Evolutionary conservation across 2,329 filamentous ascomycete genomes (phyloP).

Genomic region (Emmonsia crescens): DNA sequence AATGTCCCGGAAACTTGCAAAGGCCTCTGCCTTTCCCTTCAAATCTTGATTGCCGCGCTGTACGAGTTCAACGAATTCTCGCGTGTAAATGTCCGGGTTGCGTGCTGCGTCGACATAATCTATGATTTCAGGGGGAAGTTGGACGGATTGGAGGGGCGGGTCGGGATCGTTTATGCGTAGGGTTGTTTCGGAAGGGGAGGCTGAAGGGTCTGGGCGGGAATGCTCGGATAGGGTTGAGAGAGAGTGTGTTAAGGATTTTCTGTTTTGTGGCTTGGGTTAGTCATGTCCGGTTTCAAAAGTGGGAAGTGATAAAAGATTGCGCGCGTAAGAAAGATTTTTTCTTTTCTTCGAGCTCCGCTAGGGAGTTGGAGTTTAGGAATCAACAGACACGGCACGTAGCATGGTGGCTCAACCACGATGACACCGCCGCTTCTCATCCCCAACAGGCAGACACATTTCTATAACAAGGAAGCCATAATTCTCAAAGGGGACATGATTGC

Average conservation of each 20-base stretch:
- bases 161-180: slow-evolving; percentile 16
- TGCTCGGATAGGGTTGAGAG: slow-evolving; percentile 41
- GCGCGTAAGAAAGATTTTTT: not conserved
- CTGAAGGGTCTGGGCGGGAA: slow-evolving; percentile 22
- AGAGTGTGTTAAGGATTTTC: slow-evolving; percentile 37
- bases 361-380: not conserved
- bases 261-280: slow-evolving; percentile 6
- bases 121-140: slow-evolving; percentile 51
- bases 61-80: slow-evolving; percentile 54
- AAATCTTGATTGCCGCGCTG: slow-evolving; percentile 53
- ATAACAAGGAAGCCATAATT: not conserved
- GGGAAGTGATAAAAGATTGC: not conserved
- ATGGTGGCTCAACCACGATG: not conserved
- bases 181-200: slow-evolving; percentile 3
- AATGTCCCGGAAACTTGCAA: slow-evolving; percentile 47
- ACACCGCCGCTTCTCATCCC: not conserved
- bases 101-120: slow-evolving; percentile 52
- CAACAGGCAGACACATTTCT: not conserved
- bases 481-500: not conserved
- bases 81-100: slow-evolving; percentile 57
- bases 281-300: not conserved
- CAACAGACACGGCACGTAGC: not conserved
- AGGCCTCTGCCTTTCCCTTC: slow-evolving; percentile 50
- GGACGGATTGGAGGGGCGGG: slow-evolving; percentile 39
- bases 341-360: not conserved